Evolutionary conservation across 371 early-diverging fungal species (phyloP).

Genomic region (Ordospora pajunii): DNA sequence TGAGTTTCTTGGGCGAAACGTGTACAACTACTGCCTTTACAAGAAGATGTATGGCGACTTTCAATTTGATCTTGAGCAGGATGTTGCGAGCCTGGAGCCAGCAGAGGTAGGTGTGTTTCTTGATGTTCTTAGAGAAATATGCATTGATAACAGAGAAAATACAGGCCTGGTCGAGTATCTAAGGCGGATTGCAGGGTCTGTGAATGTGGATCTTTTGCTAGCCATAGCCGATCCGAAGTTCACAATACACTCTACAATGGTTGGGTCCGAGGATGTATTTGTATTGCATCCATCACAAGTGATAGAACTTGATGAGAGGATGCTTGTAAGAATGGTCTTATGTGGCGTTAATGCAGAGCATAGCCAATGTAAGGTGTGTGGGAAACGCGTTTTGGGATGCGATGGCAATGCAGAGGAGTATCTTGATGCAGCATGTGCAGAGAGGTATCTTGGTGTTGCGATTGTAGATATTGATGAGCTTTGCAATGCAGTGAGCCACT

Average conservation of each 20-base stretch:
- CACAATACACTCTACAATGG: neutral
- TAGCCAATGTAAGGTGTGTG: neutral
- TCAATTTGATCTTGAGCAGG: neutral
- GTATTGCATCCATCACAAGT: neutral
- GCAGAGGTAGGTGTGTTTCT: neutral
- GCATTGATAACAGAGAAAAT: slow-evolving; percentile 8
- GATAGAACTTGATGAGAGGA: no score
- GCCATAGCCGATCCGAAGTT: neutral
- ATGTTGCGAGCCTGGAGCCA: neutral
- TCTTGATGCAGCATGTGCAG: neutral
- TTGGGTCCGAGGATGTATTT: neutral
- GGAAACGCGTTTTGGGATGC: neutral
- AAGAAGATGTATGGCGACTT: neutral
- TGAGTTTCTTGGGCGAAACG: neutral
- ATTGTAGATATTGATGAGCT: neutral
- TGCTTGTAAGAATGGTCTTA: neutral
- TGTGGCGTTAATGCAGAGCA: neutral
- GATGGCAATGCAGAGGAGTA: neutral
- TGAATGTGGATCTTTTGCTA: neutral
- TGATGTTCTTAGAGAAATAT: neutral
- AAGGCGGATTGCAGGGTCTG: neutral
- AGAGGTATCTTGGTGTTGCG: neutral
- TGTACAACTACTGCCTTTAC: slow-evolving; percentile 24
- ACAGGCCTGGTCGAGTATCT: neutral
- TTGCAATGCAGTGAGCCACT: neutral